Evolutionary conservation across 306 rosid species (phyloP).

Genomic region (Medicago lupulina): DNA sequence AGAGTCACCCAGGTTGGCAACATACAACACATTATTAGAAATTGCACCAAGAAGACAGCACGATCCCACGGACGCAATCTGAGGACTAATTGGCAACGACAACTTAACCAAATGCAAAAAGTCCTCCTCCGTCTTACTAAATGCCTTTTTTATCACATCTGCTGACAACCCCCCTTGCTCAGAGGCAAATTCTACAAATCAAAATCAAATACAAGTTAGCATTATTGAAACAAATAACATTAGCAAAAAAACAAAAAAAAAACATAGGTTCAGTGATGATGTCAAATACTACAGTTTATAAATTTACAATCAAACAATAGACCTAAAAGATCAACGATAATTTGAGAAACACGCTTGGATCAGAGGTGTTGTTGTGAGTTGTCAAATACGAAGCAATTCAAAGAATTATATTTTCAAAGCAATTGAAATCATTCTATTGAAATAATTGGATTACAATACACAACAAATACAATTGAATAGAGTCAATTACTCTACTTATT

Average conservation of each 20-base stretch:
- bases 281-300: too few species aligned
- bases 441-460: neutral
- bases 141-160: slow-evolving; percentile 88
- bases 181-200: slow-evolving; percentile 68
- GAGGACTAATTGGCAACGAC: slow-evolving; percentile 61
- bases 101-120: slow-evolving; percentile 77
- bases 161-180: slow-evolving; percentile 90
- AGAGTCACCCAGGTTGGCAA: slow-evolving; percentile 95
- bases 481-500: neutral
- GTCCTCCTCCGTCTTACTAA: slow-evolving; percentile 85
- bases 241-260: neutral
- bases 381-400: neutral
- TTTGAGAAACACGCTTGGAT: too few species aligned
- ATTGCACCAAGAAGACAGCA: slow-evolving; percentile 96
- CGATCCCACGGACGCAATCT: slow-evolving; percentile 87
- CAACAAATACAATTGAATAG: neutral
- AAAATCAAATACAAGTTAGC: slow-evolving; percentile 30
- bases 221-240: neutral
- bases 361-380: too few species aligned
- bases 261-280: neutral
- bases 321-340: neutral
- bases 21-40: slow-evolving; percentile 67
- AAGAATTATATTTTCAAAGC: neutral
- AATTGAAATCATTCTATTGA: neutral
- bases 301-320: neutral